Conservation (phyloP, 2,329 filamentous ascomycete species). For the Fusarium setosum region DNA sequence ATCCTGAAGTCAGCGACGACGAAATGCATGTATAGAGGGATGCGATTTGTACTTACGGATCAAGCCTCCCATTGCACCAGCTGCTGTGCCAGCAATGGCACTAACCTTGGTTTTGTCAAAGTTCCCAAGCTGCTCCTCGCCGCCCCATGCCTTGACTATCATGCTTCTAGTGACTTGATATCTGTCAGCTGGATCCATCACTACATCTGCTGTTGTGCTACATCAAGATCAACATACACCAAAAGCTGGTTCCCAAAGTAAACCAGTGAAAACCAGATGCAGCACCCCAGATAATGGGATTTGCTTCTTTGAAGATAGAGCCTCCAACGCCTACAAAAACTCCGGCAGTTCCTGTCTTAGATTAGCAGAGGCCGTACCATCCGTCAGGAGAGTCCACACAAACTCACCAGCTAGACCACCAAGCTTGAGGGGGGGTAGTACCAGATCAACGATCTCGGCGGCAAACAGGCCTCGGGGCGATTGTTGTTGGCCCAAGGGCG, state of each 20-base stretch:
- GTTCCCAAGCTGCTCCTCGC: conserved; percentile 63
- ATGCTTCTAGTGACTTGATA: conserved; percentile 60
- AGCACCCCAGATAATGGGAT: conserved; percentile 76
- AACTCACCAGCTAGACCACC: conserved; percentile 67
- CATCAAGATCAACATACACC: conserved; percentile 63
- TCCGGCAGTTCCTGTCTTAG: conserved; percentile 66
- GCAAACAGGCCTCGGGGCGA: conserved; percentile 52
- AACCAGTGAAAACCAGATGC: conserved; percentile 85
- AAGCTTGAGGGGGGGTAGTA: conserved; percentile 66
- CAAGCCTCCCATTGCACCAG: conserved; percentile 70
- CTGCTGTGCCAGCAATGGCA: conserved; percentile 75
- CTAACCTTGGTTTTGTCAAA: conserved; percentile 75
- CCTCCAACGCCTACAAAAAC: conserved; percentile 73
- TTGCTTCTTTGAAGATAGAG: conserved; percentile 76
- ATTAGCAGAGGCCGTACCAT: conserved; percentile 34
- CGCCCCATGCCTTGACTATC: conserved; percentile 60
- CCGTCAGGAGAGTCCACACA: background rate
- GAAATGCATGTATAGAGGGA: background rate
- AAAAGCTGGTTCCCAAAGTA: conserved; percentile 80
- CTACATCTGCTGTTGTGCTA: background rate
- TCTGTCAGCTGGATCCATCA: conserved; percentile 14
- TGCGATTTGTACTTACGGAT: conserved; percentile 56
- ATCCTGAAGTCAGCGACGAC: conserved; percentile 25
- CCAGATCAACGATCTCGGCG: conserved; percentile 56
- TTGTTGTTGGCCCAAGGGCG: conserved; percentile 36